A percentile compares a stretch with the other conserved stretches of the same genome.
phyloP scores from a whole-genome alignment of 495 filamentous ascomycete species.

The Cudoniella acicularis region DNA sequence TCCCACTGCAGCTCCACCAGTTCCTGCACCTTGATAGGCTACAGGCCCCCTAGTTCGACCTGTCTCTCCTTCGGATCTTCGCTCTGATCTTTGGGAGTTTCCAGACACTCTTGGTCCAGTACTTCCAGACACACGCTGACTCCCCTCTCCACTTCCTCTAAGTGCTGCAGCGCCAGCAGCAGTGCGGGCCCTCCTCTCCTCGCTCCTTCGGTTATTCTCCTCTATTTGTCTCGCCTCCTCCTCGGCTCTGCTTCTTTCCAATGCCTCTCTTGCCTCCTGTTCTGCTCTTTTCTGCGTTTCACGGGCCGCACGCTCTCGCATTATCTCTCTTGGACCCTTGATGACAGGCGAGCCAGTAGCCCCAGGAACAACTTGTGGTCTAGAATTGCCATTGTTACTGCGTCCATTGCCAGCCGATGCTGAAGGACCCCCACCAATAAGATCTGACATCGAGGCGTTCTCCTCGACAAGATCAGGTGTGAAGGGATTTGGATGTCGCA shows the following conservation, averaged over 20 bases:
- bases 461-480: conserved; percentile 82
- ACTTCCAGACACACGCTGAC: conserved; percentile 17
- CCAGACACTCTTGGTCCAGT: conserved; percentile 25
- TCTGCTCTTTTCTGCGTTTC: conserved; percentile 60
- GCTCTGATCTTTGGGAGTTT: conserved; percentile 24
- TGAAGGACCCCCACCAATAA: conserved; percentile 52
- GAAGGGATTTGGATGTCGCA: conserved; percentile 79
- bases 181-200: conserved; percentile 48
- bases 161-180: conserved; percentile 52
- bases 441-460: conserved; percentile 91
- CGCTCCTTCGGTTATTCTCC: conserved; percentile 42
- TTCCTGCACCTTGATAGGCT: conserved; percentile 22
- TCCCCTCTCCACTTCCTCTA: conserved; percentile 15
- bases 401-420: conserved; percentile 38
- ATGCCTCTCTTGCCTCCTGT: conserved; percentile 45
- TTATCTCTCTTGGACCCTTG: conserved; percentile 65
- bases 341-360: conserved; percentile 49
- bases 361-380: conserved; percentile 26
- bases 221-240: conserved; percentile 51
- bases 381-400: conserved; percentile 22
- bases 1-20: conserved; percentile 21
- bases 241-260: conserved; percentile 48
- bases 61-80: conserved; percentile 17
- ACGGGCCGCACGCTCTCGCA: conserved; percentile 65
- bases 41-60: conserved; percentile 7